Base-by-base conservation (phyloP, 176 grass and related monocot genomes). In the Lolium rigidum region DNA sequence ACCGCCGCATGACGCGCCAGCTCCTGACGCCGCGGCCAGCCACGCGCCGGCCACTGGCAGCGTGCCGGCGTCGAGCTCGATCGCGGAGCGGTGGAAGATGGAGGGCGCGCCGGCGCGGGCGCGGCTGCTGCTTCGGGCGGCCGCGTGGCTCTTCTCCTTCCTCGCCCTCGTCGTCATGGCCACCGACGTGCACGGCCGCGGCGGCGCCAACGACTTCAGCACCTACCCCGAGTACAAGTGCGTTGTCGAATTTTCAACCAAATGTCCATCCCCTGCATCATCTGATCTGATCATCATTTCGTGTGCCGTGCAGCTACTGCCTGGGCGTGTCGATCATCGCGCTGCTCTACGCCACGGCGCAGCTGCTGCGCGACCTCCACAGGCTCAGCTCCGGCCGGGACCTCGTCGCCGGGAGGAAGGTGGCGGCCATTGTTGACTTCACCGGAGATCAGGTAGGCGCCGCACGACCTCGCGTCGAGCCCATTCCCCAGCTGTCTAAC, bases 121-220 rank as follows among this genome's bases (percentile, higher is more conserved):
- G 44, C 57, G 60, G 50, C 80, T 94, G 76, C 48, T 88, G 31
- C 88, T 97, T 13, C 85, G 90, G 15, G 78, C 60, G 15, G 10
- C 75, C 70, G 84, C 50, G 13, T 97, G 89, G 88, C 17, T 88
- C 78, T 91, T 95, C 87, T 89, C 87, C 76, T 79, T 93, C 51
- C 80, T 93, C 41, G 70, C 95, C 66, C 86, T 97, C 84, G 86
- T 94, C 57, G 82, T 94, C 80, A 91, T 93, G 92, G 84, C 80
- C 48, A 93, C 95, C 58, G 92, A 93, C 87, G 60, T 70, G 79
- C 92, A 90, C 64, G 90, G 89, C 56, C 84, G 84, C 64, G 67
- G 89, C 62, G 86, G 84, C 64, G 54, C 90, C 73, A 87, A 86
- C 24, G 88, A 91, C 84, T 97, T 93, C 69, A 38, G 68, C 70